These are phyloP conservation scores for Zoysia matrella DNA, from an alignment of 202 grass and related monocot species.

Conservation along the genomic window DNA sequence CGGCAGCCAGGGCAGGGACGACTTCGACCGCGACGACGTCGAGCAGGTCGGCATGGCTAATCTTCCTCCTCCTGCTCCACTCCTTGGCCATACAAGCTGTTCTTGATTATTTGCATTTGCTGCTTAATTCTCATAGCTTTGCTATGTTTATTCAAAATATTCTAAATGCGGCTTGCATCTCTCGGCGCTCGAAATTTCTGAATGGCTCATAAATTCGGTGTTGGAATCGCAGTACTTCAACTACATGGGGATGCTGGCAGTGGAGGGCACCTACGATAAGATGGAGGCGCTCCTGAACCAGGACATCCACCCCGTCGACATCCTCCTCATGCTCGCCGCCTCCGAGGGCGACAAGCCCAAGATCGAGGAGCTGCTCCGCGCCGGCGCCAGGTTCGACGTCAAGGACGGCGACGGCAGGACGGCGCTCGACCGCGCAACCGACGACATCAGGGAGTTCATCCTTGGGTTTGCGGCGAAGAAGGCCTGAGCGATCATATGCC, in stretches of 20 bases:
- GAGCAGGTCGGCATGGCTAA: constrained; percentile 61
- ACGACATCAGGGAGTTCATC: constrained; percentile 78
- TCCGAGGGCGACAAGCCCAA: constrained; percentile 86
- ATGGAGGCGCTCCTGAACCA: constrained; percentile 90
- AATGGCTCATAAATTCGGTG: background rate
- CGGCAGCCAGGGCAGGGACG: constrained; percentile 77
- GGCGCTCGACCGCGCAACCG: constrained; percentile 68
- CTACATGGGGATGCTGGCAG: constrained; percentile 99
- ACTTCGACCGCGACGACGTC: constrained; percentile 97
- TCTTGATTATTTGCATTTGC: background rate
- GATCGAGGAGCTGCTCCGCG: constrained; percentile 83
- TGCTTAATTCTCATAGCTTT: background rate
- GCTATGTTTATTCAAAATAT: background rate
- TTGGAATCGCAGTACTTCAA: constrained; percentile 74
- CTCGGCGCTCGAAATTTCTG: background rate
- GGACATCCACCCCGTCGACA: constrained; percentile 91
- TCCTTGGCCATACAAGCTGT: background rate
- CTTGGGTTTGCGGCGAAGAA: constrained; percentile 49
- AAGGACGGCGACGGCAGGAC: constrained; percentile 85
- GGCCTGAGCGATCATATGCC: constrained; percentile 40
- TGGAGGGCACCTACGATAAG: constrained; percentile 95
- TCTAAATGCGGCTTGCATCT: background rate
- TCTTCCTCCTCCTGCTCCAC: background rate
- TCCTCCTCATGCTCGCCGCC: constrained; percentile 83
- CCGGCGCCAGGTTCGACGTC: constrained; percentile 83